Conservation (phyloP, 2,329 filamentous ascomycete genomes). For the Xylariaceae sp. region DNA sequence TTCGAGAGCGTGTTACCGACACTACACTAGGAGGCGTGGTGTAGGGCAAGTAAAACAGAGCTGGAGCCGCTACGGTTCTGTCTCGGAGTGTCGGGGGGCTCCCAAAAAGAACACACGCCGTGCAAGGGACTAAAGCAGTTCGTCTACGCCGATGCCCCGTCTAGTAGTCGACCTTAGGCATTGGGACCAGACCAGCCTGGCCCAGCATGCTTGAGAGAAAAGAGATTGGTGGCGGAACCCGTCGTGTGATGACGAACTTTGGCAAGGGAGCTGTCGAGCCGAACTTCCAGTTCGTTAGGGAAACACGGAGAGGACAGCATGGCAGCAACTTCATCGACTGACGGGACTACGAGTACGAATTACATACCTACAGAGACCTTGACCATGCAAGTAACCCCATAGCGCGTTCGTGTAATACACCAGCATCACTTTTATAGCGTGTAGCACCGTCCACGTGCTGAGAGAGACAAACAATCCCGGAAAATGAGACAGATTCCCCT, state of each 20-base stretch:
- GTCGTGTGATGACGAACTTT: background rate
- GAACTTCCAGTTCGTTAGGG: background rate
- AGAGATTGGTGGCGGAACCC: background rate
- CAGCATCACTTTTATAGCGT: background rate
- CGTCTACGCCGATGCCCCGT: background rate
- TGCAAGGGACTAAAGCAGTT: no score
- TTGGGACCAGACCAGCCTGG: background rate
- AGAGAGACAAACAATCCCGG: background rate
- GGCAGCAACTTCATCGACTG: no score
- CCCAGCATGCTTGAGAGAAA: background rate
- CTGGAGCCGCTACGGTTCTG: background rate
- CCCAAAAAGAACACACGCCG: background rate
- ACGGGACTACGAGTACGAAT: background rate
- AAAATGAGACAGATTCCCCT: background rate
- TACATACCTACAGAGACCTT: background rate
- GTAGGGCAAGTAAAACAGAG: constrained; percentile 4
- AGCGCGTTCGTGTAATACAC: no score
- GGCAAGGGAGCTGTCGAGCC: background rate
- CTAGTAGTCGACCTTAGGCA: background rate
- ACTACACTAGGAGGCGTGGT: background rate
- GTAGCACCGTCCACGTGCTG: background rate
- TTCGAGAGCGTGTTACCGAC: constrained; percentile 9
- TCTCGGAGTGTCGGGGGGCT: background rate
- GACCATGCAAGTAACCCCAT: no score
- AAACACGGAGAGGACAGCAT: no score